Evolutionary conservation across 2,329 filamentous ascomycete species (phyloP).

Genomic region (Phaeosphaeriaceae sp.): DNA sequence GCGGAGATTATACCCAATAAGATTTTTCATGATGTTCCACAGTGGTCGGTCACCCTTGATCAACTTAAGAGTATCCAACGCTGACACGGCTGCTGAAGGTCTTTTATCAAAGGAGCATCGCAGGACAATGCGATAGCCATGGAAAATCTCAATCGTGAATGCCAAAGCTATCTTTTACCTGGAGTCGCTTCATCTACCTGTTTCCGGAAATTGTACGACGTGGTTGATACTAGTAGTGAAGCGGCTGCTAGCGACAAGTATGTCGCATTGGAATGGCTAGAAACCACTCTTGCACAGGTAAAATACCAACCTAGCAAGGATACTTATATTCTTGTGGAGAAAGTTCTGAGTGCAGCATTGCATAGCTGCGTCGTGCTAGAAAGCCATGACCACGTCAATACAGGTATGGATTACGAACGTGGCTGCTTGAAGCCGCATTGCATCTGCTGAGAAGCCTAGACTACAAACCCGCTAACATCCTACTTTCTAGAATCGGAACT

Average conservation of each 20-base stretch:
- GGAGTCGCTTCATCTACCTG: slow-evolving; percentile 13
- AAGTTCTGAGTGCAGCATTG: slow-evolving; percentile 12
- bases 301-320: slow-evolving; percentile 7
- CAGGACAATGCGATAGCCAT: slow-evolving; percentile 10
- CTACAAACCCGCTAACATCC: slow-evolving; percentile 20
- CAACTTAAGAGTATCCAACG: slow-evolving; percentile 4
- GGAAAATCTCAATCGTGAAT: slow-evolving; percentile 15
- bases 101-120: slow-evolving; percentile 20
- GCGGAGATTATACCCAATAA: slow-evolving; percentile 14
- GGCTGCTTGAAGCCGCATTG: not conserved
- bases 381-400: slow-evolving; percentile 7
- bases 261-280: slow-evolving; percentile 21
- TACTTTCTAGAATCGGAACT: slow-evolving; percentile 17
- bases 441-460: slow-evolving; percentile 16
- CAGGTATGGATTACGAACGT: slow-evolving; percentile 11
- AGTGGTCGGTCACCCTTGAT: slow-evolving; percentile 16
- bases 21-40: slow-evolving; percentile 3
- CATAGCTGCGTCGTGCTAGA: slow-evolving; percentile 12
- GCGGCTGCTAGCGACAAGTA: no score
- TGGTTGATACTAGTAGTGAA: slow-evolving; percentile 6
- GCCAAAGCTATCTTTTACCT: slow-evolving; percentile 11
- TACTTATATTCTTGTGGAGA: slow-evolving; percentile 4
- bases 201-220: slow-evolving; percentile 20
- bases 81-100: slow-evolving; percentile 13
- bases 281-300: slow-evolving; percentile 20